A percentile compares a stretch with the other conserved stretches of the same genome.
phyloP scores from a whole-genome alignment of 1,284 basidiomycete species.

The Cutaneotrichosporon cyanovorans region DNA sequence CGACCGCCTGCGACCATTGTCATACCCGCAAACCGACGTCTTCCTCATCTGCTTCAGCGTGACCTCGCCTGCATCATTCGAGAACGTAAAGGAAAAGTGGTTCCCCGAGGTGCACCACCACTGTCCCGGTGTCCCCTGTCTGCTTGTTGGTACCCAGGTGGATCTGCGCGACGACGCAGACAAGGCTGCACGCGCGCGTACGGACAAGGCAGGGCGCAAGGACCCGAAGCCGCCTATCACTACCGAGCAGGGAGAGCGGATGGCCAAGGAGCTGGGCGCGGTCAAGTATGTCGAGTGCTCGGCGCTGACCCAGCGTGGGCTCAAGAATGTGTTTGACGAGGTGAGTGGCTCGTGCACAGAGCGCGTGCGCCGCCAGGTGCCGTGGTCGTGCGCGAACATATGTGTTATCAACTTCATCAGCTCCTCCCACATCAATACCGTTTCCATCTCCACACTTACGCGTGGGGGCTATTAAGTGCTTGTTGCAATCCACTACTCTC shows the following conservation, averaged over 20 bases:
- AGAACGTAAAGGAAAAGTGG: slow-evolving; percentile 99
- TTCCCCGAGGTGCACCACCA: slow-evolving; percentile 99
- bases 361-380: neutral
- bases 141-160: slow-evolving; percentile 97
- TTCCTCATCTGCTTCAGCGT: slow-evolving; percentile 99
- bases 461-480: too few species aligned
- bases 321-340: slow-evolving; percentile 99
- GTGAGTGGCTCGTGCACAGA: slow-evolving; percentile 49
- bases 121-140: slow-evolving; percentile 98
- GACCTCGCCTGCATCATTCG: slow-evolving; percentile 94
- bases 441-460: too few species aligned
- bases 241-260: slow-evolving; percentile 80
- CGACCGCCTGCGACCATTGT: slow-evolving; percentile 94
- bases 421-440: neutral
- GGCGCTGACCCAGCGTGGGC: slow-evolving; percentile 93
- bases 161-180: slow-evolving; percentile 81
- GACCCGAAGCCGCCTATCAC: slow-evolving; percentile 94
- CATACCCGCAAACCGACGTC: slow-evolving; percentile 99
- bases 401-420: too few species aligned
- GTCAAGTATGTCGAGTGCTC: slow-evolving; percentile 99
- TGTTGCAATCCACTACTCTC: too few species aligned
- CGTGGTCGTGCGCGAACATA: too few species aligned
- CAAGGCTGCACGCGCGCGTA: too few species aligned
- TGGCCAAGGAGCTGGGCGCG: slow-evolving; percentile 90
- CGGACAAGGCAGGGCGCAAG: slow-evolving; percentile 56